Conservation (phyloP, 805 yeast genomes). For the Candida bentonensis region DNA sequence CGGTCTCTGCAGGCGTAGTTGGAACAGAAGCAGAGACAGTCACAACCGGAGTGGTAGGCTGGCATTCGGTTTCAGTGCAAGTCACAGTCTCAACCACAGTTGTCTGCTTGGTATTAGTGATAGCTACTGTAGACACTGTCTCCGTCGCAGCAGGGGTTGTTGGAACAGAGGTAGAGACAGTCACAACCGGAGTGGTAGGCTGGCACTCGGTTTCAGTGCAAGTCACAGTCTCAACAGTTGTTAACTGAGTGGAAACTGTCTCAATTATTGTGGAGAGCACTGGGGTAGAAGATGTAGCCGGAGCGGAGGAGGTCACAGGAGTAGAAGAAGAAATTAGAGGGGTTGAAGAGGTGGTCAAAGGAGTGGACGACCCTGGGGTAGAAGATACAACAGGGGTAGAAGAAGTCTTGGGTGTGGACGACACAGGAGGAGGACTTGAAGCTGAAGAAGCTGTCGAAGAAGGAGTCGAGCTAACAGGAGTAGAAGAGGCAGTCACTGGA, state of each 20-base stretch:
- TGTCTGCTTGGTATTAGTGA: neutral
- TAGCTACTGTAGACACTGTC: neutral
- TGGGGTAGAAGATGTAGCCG: neutral
- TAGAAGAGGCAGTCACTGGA: neutral
- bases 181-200: neutral
- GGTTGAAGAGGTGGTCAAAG: neutral
- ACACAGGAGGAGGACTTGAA: neutral
- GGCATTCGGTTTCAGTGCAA: slow-evolving; percentile 1
- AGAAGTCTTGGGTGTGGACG: too few relatives aligned
- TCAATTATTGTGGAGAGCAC: neutral
- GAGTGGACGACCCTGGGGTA: neutral
- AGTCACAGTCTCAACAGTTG: too few relatives aligned
- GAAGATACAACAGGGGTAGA: too few relatives aligned
- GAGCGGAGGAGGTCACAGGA: neutral
- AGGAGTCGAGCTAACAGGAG: neutral
- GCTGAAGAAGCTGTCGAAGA: neutral
- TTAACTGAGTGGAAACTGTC: neutral
- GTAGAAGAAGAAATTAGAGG: neutral
- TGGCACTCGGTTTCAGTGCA: slow-evolving; percentile 1
- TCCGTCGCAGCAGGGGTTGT: neutral
- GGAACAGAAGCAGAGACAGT: neutral
- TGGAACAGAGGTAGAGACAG: neutral
- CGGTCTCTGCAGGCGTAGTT: neutral
- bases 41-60: neutral
- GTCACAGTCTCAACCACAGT: too few relatives aligned